phyloP scores from a whole-genome alignment of 257 asterid species.

The Eucommia ulmoides region DNA sequence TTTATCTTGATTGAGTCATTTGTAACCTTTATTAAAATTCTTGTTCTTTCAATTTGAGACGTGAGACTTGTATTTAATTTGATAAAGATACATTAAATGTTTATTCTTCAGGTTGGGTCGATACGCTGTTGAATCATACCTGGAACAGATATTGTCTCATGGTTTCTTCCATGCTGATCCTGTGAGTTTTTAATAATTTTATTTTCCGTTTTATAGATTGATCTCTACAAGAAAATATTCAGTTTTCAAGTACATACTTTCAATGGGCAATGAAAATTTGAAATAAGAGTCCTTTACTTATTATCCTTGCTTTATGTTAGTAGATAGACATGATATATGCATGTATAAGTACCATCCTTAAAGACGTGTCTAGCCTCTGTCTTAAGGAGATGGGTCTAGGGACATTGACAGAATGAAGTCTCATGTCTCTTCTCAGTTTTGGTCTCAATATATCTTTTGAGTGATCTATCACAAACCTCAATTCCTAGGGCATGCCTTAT shows the following conservation, averaged over 20 bases:
- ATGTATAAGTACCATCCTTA: neutral
- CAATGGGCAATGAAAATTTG: too few relatives aligned
- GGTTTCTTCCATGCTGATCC: constrained; percentile 96
- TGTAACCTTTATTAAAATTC: too few relatives aligned
- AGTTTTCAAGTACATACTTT: too few relatives aligned
- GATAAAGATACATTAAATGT: too few relatives aligned
- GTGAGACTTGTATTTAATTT: too few relatives aligned
- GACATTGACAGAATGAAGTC: neutral
- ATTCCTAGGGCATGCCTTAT: neutral
- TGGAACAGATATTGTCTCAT: constrained; percentile 87
- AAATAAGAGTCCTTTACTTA: too few relatives aligned
- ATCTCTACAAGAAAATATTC: too few relatives aligned
- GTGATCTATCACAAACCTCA: neutral
- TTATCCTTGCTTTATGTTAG: neutral
- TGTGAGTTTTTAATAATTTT: constrained; percentile 37
- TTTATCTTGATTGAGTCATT: too few relatives aligned
- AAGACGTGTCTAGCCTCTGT: neutral
- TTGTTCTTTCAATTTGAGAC: too few relatives aligned
- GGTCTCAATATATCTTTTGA: too few relatives aligned
- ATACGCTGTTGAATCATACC: constrained; percentile 85
- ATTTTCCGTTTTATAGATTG: too few relatives aligned
- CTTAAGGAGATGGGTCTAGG: neutral
- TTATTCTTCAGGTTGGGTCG: constrained; percentile 60
- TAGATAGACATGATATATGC: neutral
- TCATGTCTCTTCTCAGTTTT: neutral